Base-by-base conservation (phyloP, 345 rosid species). In the Pseudoturritis turrita region DNA sequence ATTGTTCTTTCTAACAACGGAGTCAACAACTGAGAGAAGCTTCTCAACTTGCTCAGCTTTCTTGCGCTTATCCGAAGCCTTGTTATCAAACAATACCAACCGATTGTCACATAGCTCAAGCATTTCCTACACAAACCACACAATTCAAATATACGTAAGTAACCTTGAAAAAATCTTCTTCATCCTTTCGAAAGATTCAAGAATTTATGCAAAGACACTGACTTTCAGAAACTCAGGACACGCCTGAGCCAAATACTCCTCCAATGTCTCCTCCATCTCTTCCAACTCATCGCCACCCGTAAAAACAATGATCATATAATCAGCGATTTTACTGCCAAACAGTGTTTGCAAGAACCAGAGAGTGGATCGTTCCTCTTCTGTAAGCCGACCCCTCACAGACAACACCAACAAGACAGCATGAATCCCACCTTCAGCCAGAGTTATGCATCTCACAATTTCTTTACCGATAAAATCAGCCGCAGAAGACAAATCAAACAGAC, bases 241-340 rank as follows among this genome's bases (percentile, higher is more conserved):
- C 3, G 76, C 88, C 2, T 87, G 83, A 25, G 80, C 88, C 70
- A 89, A 57, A 71, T 88, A 89, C 50, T 87, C 96, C 51, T 94
- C 93, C 60, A 94, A 72, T 0, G 92, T 91, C 68, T 88, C 89
- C 1, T 91, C 96, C 43, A 79, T 81, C 14, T 89, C 96, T 72
- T 91, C 96, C 61, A 94, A 86, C 11, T 86, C 91, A 76, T 94
- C 98, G 5, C 98, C 98, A 37, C 97, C 97, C 1, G 97, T 94
- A 56, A 91, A 94, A 17, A 94, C 89, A 15, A 91, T 81, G 72
- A 94, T 84, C 96, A 94, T 84, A 78, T 91, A 86, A 76, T 85
- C 81, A 59, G 82, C 22, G 58, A 94, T 89, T 68, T 88, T 89
- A 53, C 78, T 81, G 14, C 98, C 97, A 26, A 91, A 89, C 53